Evolutionary conservation across 2,329 filamentous ascomycete species (phyloP).

Genomic region (Didymella glomerata): DNA sequence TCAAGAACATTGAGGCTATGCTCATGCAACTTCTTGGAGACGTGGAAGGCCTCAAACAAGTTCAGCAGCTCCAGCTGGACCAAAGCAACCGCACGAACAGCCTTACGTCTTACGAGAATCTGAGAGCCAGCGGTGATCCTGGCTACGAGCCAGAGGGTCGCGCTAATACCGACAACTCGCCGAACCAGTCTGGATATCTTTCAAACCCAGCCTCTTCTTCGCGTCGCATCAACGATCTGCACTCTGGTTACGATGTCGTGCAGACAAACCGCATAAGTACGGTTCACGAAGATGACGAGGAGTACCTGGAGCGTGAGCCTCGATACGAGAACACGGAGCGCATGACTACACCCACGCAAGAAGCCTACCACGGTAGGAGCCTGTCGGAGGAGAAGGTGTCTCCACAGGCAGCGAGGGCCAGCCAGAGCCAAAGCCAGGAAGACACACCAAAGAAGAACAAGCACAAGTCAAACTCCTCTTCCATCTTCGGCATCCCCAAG

Average conservation of each 20-base stretch:
- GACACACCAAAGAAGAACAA: conserved; percentile 81
- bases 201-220: conserved; percentile 64
- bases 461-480: conserved; percentile 85
- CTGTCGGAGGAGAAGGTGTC: conserved; percentile 57
- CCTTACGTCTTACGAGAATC: conserved; percentile 73
- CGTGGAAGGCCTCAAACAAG: conserved; percentile 72
- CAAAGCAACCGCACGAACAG: conserved; percentile 56
- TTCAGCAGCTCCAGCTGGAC: conserved; percentile 46
- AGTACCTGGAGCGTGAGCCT: conserved; percentile 69
- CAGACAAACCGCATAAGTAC: conserved; percentile 86
- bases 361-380: conserved; percentile 53
- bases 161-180: conserved; percentile 76
- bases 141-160: conserved; percentile 87
- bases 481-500: conserved; percentile 77
- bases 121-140: conserved; percentile 72
- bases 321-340: conserved; percentile 68
- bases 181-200: conserved; percentile 78
- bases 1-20: conserved; percentile 74
- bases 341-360: conserved; percentile 68
- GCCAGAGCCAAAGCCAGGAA: conserved; percentile 70
- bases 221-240: conserved; percentile 55
- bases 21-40: conserved; percentile 90
- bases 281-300: conserved; percentile 81
- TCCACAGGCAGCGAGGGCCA: conserved; percentile 57
- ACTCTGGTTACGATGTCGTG: conserved; percentile 62